Evolutionary conservation across 768 basidiomycete genomes (phyloP), one percentile per base, ranked within the genome.

Genomic region (Cystobasidium onofrii): DNA sequence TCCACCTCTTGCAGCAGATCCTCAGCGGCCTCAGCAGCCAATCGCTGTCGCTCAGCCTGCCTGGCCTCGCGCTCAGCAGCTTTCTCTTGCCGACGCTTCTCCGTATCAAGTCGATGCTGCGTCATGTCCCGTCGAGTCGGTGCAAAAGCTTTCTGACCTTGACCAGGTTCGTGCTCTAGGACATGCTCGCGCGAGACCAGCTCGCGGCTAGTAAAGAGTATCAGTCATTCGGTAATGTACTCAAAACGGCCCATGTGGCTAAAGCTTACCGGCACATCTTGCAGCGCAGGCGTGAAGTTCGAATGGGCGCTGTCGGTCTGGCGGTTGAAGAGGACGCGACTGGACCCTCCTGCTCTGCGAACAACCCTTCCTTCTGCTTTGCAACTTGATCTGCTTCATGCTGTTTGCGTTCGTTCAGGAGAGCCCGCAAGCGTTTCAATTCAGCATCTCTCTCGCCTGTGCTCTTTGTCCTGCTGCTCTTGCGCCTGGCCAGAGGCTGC

Each of bases 161-260:
- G 74, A 6, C 79, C 79, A 0, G 72, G 63, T n/a, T 78, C 78
- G 66, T 80, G 79, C 33, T 75, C 73, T 50, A 80, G 67, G 64
- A 80, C 76, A 64, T 80, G 77, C 25, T 80, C 79, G 2, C 79
- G 74, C 20, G 76, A 77, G 0, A 78, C 79, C n/a, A 79, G 74
- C 36, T 79, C 78, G 1, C 78, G 75, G 17, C 78, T 79, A 52
- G 18, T n/a, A 20, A 1, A n/a, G n/a, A 50, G 57, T 23, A 27
- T 43, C 62, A 23, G 41, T 23, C 29, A 6, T 64, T 39, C 7
- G n/a, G 18, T 23, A 25, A 6, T 54, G 62, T 17, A 7, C n/a
- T n/a, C n/a, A n/a, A n/a, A 33, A 12, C 23, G 65, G 18, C 69
- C 31, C 4, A 25, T 34, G 31, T n/a, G 23, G 20, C 33, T 18